Evolutionary conservation across 768 basidiomycete genomes (phyloP), one percentile per base, ranked within the genome.

Genomic region (Sistotremastrum suecicum): DNA sequence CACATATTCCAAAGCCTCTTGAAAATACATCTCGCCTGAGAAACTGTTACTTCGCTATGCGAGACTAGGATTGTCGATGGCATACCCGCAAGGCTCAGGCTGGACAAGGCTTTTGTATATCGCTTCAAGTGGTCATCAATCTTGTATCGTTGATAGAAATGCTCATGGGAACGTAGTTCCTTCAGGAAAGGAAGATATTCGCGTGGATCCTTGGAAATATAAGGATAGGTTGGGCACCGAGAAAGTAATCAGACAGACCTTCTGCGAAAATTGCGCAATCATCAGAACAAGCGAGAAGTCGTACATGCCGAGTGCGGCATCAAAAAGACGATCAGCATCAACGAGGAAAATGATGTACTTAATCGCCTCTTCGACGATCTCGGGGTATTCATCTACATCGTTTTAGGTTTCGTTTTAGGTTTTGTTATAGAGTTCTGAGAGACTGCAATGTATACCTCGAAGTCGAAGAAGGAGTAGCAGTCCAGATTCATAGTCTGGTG

Each of bases 261-360:
- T 95, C 60, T 98, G 92, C 41, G 94, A 85, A 56, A 95, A 83
- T 58, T 98, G 95, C 1, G 95, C 92, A 37, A 99, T 76, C 81
- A 98, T 82, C 28, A 98, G 67, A 5, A 97, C 94, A 11, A 99
- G 68, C 31, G 86, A 80, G 66, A 98, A 98, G 62, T 99, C 91
- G 57, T 99, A 99, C 91, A 98, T 98, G 12, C 95, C 95, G 33
- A 99, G 72, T 1, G 95, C 95, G 7, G 86, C 84, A 59, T 98
- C 80, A 64, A 94, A 98, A 3, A 99, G 71, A 39, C 71, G 70
- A 54, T 98, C 78, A 0, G 90, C 90, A 53, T 98, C 89, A 12
- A 90, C 88, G 33, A 99, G 75, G 71, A 98, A 99, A 60, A 98
- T 97, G 59, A 98, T 83, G 57, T 98, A 99, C 58, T 92, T 97